phyloP scores from a whole-genome alignment of 345 rosid species.

The Pelargonium nanum region DNA sequence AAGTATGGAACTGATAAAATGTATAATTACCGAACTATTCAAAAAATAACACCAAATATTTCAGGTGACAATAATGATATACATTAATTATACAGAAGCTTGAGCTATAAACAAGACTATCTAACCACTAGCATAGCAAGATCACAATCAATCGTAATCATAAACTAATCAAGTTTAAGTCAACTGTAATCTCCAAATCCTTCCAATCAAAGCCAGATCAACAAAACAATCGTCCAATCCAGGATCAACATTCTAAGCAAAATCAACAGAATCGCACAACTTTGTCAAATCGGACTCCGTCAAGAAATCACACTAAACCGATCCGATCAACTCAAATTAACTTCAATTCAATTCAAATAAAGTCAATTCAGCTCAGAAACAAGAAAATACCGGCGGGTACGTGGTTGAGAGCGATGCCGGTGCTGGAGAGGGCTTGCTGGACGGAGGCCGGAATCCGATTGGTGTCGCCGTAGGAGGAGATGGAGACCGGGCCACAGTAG shows the following conservation, averaged over 20 bases:
- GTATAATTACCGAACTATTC: too few relatives aligned
- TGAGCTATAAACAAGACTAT: background rate
- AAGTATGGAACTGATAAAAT: too few relatives aligned
- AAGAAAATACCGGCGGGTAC: conserved; percentile 30
- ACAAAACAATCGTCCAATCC: too few relatives aligned
- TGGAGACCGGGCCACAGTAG: conserved; percentile 32
- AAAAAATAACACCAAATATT: background rate
- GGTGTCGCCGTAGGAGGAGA: conserved; percentile 43
- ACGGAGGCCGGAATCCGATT: conserved; percentile 22
- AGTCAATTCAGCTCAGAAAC: too few relatives aligned
- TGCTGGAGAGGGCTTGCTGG: conserved; percentile 35
- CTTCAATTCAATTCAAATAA: background rate
- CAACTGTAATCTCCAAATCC: background rate
- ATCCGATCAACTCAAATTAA: background rate
- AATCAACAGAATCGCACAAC: background rate
- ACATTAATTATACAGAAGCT: too few relatives aligned
- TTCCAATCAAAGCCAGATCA: background rate
- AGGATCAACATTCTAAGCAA: background rate
- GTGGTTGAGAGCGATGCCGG: conserved; percentile 33
- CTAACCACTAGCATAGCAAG: background rate
- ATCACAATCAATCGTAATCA: background rate
- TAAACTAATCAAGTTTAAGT: background rate
- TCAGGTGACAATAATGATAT: background rate
- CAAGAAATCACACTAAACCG: background rate
- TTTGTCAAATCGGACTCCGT: too few relatives aligned